Base-by-base conservation (phyloP, 2,329 filamentous ascomycete genomes). In the Venturia aucupariae region DNA sequence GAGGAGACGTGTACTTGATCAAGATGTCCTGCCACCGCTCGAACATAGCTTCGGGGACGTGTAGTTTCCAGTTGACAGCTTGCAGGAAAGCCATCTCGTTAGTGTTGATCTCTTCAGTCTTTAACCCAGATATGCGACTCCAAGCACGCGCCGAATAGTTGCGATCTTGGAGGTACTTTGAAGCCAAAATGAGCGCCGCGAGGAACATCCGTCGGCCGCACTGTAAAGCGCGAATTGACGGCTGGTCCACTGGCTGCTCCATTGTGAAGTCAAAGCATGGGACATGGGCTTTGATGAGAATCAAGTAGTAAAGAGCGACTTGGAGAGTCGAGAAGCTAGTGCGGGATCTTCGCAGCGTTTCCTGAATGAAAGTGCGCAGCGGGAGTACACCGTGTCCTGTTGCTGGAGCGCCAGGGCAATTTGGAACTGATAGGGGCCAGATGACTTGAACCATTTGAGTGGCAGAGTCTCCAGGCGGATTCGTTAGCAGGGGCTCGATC, bases 41-140 rank as follows among this genome's bases (percentile, higher is more conserved):
- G 78, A 96, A 97, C 11, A 90, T 84, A 3, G 88, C 83, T 69
- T 97, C 92, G 0, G 91, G 88, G 68, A 99, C 93, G 75, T 99
- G 94, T 38, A 99, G 84, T 71, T 92, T 90, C 92, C 93, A 99
- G 75, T 91, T 88, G 67, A 99, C 90, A 57, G 92, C 90, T 67
- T 88, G 79, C 59, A 99, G 83, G 74, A 97, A 99, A 22, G 90
- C 87, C 75, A 95, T 88, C 78, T 99, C 94, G 75, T 97, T 97
- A 72, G 92, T 89, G 77, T 97, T 97, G 76, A 99, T 97, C 78
- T 99, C 94, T 65, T 85, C 81, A 3, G 92, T 92, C 74, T 90
- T 91, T 65, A 99, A 81, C n/a, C 94, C 94, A 22, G 94, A 97
- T 70, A 99, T 99, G 81, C 96, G 97, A 76, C 93, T 97, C 94